Evolutionary conservation across 148 eudicot species (phyloP).

Genomic region (Dysphania ambrosioides): DNA sequence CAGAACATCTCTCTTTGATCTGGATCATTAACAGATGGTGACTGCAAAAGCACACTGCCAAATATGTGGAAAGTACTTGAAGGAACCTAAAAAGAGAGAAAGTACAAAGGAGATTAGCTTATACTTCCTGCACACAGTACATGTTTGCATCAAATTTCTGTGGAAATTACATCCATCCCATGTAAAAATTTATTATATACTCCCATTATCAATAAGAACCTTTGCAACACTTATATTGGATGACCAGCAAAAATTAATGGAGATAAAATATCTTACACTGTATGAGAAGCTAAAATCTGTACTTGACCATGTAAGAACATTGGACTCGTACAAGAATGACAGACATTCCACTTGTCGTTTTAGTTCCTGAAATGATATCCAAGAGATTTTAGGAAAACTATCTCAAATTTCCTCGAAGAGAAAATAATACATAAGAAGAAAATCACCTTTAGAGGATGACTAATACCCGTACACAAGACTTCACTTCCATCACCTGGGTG

Average conservation of each 20-base stretch:
- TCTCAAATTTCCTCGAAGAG: not conserved
- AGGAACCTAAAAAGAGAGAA: slow-evolving; percentile 46
- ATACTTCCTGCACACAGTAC: not conserved
- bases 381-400: not conserved
- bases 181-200: not conserved
- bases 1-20: slow-evolving; percentile 80
- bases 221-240: not conserved
- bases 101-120: not conserved
- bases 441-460: slow-evolving; percentile 93
- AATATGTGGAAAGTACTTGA: slow-evolving; percentile 40
- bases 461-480: slow-evolving; percentile 54
- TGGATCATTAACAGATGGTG: slow-evolving; percentile 59
- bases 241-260: not conserved
- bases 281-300: slow-evolving; percentile 65
- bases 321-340: slow-evolving; percentile 71
- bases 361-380: slow-evolving; percentile 45
- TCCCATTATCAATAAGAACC: not conserved
- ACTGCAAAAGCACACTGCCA: slow-evolving; percentile 73
- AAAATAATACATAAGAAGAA: not conserved
- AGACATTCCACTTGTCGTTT: slow-evolving; percentile 60
- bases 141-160: slow-evolving; percentile 3
- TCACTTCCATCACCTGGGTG: slow-evolving; percentile 60
- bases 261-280: slow-evolving; percentile 49
- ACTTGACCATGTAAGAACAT: slow-evolving; percentile 81
- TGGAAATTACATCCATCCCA: not conserved